Evolutionary conservation across 495 filamentous ascomycete species (phyloP), one percentile per base, ranked within the genome.

Genomic region (Trichodelitschia bisporula): DNA sequence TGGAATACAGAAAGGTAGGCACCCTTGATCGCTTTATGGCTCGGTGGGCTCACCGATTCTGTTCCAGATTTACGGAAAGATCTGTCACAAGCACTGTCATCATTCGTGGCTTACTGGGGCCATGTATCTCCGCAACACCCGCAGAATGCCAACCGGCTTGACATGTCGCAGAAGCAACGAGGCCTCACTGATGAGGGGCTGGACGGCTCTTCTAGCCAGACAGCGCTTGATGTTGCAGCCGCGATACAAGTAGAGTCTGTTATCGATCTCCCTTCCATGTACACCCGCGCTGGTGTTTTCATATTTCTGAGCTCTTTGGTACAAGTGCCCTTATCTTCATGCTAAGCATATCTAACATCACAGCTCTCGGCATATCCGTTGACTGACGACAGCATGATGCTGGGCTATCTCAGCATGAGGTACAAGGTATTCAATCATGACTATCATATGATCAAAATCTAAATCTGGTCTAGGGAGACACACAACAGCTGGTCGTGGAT

Each of bases 231-330:
- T 30, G 44, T 36, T 26, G 44, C 36, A 17, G 39, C 36, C 4
- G 32, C 37, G 8, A 29, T 42, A 16, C 45, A 45, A 19, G 32
- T 55, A 10, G 33, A 47, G 9, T 37, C 45, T 42, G 44, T 86
- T 1, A 56, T 69, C 16, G 72, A 82, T 39, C 49, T 72, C 3
- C 71, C 74, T 1, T 53, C 59, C 4, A 52, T 74, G 8, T 75
- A 79, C 46, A 73, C 80, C n/a, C 64, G 83, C 54, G 83, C 80
- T 30, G 79, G 78, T 27, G 56, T 95, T 38, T 95, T 83, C 48
- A 59, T 93, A n/a, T 93, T 84, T 46, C 55, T 97, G 18, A 82
- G 79, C 47, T 68, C 82, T 28, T 60, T 77, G 54, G 76, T 91
- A n/a, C n/a, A n/a, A n/a, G n/a, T n/a, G n/a, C n/a, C n/a, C 55